These are phyloP conservation scores for Erodium trifolium DNA, from an alignment of 441 rosid species.

Conservation along the genomic window DNA sequence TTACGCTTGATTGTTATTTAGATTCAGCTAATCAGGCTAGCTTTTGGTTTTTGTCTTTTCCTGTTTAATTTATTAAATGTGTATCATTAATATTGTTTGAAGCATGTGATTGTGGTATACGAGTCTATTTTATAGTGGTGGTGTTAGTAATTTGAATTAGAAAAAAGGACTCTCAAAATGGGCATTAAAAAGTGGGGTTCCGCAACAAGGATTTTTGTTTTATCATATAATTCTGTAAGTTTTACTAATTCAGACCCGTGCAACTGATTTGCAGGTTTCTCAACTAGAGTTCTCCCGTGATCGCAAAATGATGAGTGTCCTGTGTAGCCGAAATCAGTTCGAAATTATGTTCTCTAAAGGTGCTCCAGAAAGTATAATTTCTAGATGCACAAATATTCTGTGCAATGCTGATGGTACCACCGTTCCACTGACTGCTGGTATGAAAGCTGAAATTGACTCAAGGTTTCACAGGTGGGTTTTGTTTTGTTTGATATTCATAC, in stretches of 20 bases:
- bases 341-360: constrained; percentile 86
- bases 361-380: constrained; percentile 90
- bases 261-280: constrained; percentile 50
- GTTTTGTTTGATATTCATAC: constrained; percentile 10
- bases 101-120: not conserved
- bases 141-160: not conserved
- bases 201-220: not conserved
- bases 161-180: not conserved
- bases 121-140: not conserved
- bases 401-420: constrained; percentile 80
- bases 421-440: constrained; percentile 57
- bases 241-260: constrained; percentile 9
- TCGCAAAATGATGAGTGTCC: constrained; percentile 97
- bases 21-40: not conserved
- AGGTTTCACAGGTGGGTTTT: constrained; percentile 71
- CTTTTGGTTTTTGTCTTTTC: not conserved
- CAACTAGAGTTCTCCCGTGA: constrained; percentile 92
- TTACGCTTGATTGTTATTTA: not conserved
- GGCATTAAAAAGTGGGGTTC: constrained; percentile 10
- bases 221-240: constrained; percentile 11
- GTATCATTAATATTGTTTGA: not conserved
- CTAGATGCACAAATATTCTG: constrained; percentile 77
- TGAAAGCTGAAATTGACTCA: constrained; percentile 69
- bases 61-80: not conserved
- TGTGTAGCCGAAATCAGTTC: constrained; percentile 68